Conservation (phyloP, 2,329 filamentous ascomycete species). For the Dothiorella sarmentorum region DNA sequence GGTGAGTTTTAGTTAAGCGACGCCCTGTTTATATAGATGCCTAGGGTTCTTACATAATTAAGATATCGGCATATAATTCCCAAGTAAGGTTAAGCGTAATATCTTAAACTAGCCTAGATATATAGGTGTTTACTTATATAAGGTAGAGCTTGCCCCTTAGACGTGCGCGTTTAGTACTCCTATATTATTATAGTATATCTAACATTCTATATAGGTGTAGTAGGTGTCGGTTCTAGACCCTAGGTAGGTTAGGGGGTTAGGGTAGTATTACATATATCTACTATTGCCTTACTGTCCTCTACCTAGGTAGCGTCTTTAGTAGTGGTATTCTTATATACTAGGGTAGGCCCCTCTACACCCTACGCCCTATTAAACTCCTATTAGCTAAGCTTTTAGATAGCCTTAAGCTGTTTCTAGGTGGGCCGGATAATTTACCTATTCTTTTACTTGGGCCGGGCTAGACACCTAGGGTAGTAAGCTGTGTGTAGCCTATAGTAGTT, state of each 20-base stretch:
- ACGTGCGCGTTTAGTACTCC: neutral
- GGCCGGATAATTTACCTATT: neutral
- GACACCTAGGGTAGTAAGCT: neutral
- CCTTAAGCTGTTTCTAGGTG: too few relatives aligned
- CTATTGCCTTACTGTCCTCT: too few relatives aligned
- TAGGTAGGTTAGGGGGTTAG: too few relatives aligned
- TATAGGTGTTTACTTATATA: too few relatives aligned
- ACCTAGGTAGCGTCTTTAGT: neutral
- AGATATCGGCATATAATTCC: neutral
- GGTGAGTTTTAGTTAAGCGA: neutral
- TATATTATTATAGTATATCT: too few relatives aligned
- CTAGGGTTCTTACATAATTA: neutral
- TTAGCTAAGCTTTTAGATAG: neutral
- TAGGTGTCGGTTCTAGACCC: too few relatives aligned
- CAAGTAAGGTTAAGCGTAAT: neutral
- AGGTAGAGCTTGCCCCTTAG: neutral
- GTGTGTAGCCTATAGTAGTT: neutral
- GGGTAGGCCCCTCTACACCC: too few relatives aligned
- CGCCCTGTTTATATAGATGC: neutral
- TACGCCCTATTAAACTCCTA: neutral
- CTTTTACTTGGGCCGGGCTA: neutral
- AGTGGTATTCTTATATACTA: neutral
- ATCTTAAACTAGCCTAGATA: neutral
- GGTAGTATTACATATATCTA: too few relatives aligned
- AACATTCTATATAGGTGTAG: too few relatives aligned